Evolutionary conservation across 1,284 basidiomycete genomes (phyloP), one percentile per base, ranked within the genome.

Genomic region (Pulchroboletus neoregius): DNA sequence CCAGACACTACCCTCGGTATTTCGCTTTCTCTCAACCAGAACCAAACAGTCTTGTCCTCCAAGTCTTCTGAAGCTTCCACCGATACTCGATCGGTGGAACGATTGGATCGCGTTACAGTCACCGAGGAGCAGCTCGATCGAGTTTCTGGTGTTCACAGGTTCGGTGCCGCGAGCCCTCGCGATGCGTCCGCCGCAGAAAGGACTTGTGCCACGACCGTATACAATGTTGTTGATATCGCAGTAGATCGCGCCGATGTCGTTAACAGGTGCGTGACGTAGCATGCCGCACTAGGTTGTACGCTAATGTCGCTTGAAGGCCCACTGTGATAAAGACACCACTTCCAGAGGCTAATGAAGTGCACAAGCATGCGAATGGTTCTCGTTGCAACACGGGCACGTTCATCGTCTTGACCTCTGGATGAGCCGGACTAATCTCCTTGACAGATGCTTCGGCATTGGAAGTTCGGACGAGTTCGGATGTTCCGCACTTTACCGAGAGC

Each of bases 211-310:
- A 16, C 10, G 18, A 38, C 16, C 7, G 18, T 16, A 23, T 43
- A 16, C 20, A 27, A 10, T 31, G 16, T 11, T 11, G 12, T 20
- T 5, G 18, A 13, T 4, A 7, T 27, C 11, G 30, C 37, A 13
- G 6, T 12, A 13, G 39, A 44, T 53, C 22, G 33, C 9, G 9
- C 18, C 31, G 6, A 12, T 9, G 30, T 13, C 12, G 6, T 11
- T n/a, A 26, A 5, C n/a, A 36, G 36, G 52, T 54, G 18, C 8
- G 43, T 43, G 30, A 5, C 32, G 15, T 37, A 9, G 15, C 4
- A 16, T 31, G n/a, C 5, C n/a, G 6, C 23, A 5, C 6, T 4
- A n/a, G 12, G 12, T 26, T n/a, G 16, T 27, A 6, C 8, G 7
- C 26, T 43, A n/a, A 43, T 11, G n/a, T 36, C 1, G 6, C 9